phyloP scores from a whole-genome alignment of 1,139 yeast species.

The Zygosaccharomyces sapae region DNA sequence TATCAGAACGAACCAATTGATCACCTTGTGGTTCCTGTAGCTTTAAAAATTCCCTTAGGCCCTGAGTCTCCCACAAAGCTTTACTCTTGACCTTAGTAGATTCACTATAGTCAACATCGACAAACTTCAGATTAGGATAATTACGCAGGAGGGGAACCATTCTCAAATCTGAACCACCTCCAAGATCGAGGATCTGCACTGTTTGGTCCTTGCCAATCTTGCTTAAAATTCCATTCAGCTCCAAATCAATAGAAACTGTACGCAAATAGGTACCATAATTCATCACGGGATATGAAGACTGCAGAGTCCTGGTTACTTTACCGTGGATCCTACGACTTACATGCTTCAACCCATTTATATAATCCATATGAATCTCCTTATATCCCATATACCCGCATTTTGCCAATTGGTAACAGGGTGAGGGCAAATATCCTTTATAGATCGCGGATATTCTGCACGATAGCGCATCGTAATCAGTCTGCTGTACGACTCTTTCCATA shows the following conservation, averaged over 20 bases:
- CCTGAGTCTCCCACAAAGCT: slow-evolving; percentile 31
- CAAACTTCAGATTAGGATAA: slow-evolving; percentile 41
- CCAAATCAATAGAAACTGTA: slow-evolving; percentile 54
- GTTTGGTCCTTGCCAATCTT: slow-evolving; percentile 25
- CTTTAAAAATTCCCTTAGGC: slow-evolving; percentile 28
- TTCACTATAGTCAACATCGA: slow-evolving; percentile 74
- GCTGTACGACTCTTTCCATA: slow-evolving; percentile 31
- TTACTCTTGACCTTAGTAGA: slow-evolving; percentile 58
- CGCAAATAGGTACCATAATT: slow-evolving; percentile 80
- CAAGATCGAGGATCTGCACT: slow-evolving; percentile 73
- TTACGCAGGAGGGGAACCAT: slow-evolving; percentile 25
- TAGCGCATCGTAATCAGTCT: slow-evolving; percentile 81
- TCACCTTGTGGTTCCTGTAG: slow-evolving; percentile 11
- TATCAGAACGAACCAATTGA: slow-evolving; percentile 17
- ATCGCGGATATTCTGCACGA: slow-evolving; percentile 65
- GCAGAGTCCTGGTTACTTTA: slow-evolving; percentile 26
- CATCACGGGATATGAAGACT: slow-evolving; percentile 70
- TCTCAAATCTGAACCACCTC: slow-evolving; percentile 94
- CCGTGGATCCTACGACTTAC: slow-evolving; percentile 27
- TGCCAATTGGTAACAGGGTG: slow-evolving; percentile 43
- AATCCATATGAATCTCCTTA: slow-evolving; percentile 22
- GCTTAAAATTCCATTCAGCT: slow-evolving; percentile 49
- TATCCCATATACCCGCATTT: slow-evolving; percentile 38
- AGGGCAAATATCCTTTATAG: slow-evolving; percentile 51
- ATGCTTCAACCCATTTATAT: slow-evolving; percentile 21